These are phyloP conservation scores for Talaromyces funiculosus DNA, from an alignment of 2,329 filamentous ascomycete genomes.

Conservation along the genomic window DNA sequence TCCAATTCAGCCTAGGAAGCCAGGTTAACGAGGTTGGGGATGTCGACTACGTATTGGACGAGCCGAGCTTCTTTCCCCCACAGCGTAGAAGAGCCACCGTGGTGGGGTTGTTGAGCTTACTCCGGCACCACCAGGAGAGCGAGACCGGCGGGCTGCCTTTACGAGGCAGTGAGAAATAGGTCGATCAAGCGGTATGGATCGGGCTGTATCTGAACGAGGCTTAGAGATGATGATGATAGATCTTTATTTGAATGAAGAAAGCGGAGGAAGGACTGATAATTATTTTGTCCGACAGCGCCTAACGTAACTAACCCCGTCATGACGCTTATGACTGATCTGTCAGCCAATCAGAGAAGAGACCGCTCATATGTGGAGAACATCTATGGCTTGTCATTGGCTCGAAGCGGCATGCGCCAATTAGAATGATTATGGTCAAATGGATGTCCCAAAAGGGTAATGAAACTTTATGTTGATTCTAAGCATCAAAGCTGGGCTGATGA, in stretches of 20 bases:
- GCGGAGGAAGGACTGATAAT: background rate
- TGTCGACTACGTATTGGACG: conserved; percentile 10
- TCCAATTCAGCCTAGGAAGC: background rate
- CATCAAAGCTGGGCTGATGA: background rate
- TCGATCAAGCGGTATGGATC: background rate
- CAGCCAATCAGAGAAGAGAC: background rate
- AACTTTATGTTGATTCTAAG: background rate
- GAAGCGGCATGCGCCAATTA: background rate
- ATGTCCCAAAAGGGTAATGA: background rate
- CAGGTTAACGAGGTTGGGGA: conserved; percentile 7
- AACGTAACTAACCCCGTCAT: background rate
- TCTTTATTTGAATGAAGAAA: background rate
- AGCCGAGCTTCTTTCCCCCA: conserved; percentile 14
- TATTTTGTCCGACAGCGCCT: background rate
- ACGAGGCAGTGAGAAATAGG: background rate
- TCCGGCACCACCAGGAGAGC: background rate
- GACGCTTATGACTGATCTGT: background rate
- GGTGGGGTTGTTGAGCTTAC: conserved; percentile 8
- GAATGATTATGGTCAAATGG: background rate
- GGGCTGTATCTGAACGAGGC: background rate
- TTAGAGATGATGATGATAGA: background rate
- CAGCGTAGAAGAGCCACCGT: conserved; percentile 5
- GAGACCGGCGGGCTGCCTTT: background rate
- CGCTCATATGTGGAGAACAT: background rate
- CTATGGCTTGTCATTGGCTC: background rate